phyloP scores from a whole-genome alignment of 2,329 filamentous ascomycete species.

The Sarocladium strictum region DNA sequence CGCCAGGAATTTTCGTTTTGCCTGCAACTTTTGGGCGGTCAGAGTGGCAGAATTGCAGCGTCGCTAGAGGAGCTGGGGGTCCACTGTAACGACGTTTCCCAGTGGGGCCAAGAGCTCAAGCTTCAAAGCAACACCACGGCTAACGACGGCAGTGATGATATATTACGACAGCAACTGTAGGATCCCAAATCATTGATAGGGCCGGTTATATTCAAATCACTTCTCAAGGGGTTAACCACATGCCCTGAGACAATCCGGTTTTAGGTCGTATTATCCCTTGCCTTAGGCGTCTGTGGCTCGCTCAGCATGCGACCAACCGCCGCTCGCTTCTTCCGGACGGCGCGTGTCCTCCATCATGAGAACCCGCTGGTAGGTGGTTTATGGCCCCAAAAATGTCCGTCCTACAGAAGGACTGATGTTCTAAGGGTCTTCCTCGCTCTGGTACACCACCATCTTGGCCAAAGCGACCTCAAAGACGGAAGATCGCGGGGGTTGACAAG shows the following conservation, averaged over 20 bases:
- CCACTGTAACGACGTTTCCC: background rate
- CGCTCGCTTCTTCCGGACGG: conserved; percentile 28
- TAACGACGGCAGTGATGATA: background rate
- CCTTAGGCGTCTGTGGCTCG: background rate
- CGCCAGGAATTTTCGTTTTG: conserved; percentile 23
- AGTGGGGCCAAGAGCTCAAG: conserved; percentile 9
- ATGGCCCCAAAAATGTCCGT: background rate
- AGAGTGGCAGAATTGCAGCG: conserved; percentile 31
- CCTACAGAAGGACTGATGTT: background rate
- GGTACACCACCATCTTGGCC: conserved; percentile 53
- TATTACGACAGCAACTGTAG: no score
- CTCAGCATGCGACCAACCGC: conserved; percentile 8
- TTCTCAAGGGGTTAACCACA: no score
- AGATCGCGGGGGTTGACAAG: conserved; percentile 79
- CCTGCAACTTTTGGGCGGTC: conserved; percentile 46
- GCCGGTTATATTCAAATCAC: no score
- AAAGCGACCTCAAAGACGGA: conserved; percentile 72
- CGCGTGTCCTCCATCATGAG: conserved; percentile 55
- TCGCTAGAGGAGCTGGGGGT: background rate
- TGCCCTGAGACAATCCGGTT: no score
- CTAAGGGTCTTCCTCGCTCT: conserved; percentile 75
- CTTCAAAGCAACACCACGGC: background rate
- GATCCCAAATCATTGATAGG: no score
- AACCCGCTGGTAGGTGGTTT: conserved; percentile 73
- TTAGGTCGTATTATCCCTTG: no score